phyloP scores from a whole-genome alignment of 768 basidiomycete species.

The Pleurotus sapidus region DNA sequence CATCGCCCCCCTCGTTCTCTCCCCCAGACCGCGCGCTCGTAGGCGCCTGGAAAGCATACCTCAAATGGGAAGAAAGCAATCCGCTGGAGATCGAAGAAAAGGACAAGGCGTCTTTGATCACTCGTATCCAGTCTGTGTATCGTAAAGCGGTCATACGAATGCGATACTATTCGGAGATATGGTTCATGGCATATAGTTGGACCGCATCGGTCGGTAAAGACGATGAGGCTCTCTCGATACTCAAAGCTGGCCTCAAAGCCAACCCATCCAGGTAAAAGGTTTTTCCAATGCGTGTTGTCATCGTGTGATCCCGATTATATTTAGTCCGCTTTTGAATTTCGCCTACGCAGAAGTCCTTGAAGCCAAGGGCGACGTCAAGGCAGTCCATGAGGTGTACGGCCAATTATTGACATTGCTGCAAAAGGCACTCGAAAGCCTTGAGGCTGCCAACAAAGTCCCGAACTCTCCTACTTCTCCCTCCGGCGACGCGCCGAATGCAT shows the following conservation, averaged over 20 bases:
- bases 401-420: conserved; percentile 68
- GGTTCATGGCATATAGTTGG: conserved; percentile 93
- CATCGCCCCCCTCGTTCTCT: conserved; percentile 70
- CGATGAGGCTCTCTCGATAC: conserved; percentile 79
- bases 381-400: conserved; percentile 71
- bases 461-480: conserved; percentile 23
- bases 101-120: conserved; percentile 63
- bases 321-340: conserved; percentile 87
- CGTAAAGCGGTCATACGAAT: conserved; percentile 88
- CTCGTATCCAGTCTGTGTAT: conserved; percentile 78
- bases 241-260: conserved; percentile 85
- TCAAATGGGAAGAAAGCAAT: conserved; percentile 95
- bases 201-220: conserved; percentile 68
- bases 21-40: conserved; percentile 69
- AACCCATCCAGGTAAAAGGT: conserved; percentile 70
- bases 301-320: not conserved
- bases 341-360: conserved; percentile 78
- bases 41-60: conserved; percentile 87
- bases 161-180: conserved; percentile 94
- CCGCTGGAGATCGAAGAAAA: conserved; percentile 90
- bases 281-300: not conserved
- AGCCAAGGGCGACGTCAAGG: conserved; percentile 52
- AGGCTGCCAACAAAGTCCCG: conserved; percentile 37
- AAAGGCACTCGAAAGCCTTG: conserved; percentile 58
- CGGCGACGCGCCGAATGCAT: conserved; percentile 8